These are phyloP conservation scores for Lipomyces oligophaga DNA, from an alignment of 805 yeast species.

Conservation along the genomic window DNA sequence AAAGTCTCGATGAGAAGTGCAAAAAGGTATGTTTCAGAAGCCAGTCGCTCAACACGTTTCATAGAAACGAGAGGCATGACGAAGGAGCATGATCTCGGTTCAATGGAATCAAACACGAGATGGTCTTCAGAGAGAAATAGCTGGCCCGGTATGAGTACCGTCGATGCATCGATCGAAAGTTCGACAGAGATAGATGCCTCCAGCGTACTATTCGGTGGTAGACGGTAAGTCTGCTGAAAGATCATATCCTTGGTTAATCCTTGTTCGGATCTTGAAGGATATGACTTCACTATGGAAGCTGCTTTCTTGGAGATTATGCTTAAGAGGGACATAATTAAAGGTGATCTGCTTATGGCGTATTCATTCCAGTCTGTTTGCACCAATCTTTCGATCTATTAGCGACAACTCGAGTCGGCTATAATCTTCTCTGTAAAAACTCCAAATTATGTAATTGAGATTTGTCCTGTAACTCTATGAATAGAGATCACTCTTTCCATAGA, in stretches of 20 bases:
- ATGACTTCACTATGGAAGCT: slow-evolving; percentile 44
- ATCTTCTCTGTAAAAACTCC: no score
- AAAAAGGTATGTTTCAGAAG: slow-evolving; percentile 69
- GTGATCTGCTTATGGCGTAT: no score
- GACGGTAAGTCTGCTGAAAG: slow-evolving; percentile 60
- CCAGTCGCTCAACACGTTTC: slow-evolving; percentile 80
- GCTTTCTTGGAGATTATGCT: slow-evolving; percentile 47
- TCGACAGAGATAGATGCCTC: slow-evolving; percentile 69
- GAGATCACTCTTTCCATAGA: no score
- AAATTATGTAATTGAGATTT: no score
- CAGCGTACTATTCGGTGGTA: slow-evolving; percentile 69
- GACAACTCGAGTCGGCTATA: no score
- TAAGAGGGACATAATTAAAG: slow-evolving; percentile 48
- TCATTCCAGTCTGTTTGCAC: no score
- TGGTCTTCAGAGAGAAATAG: slow-evolving; percentile 72
- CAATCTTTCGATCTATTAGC: no score
- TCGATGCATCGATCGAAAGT: slow-evolving; percentile 38
- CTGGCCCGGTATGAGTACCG: slow-evolving; percentile 52
- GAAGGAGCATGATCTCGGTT: slow-evolving; percentile 63
- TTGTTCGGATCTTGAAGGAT: slow-evolving; percentile 28
- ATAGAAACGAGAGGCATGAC: slow-evolving; percentile 71
- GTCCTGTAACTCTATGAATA: no score
- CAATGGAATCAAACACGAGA: slow-evolving; percentile 70
- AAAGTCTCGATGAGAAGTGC: slow-evolving; percentile 70
- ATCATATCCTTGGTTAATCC: slow-evolving; percentile 62